Conservation (phyloP, 331 rosid genomes). For the Malus hybrid region DNA sequence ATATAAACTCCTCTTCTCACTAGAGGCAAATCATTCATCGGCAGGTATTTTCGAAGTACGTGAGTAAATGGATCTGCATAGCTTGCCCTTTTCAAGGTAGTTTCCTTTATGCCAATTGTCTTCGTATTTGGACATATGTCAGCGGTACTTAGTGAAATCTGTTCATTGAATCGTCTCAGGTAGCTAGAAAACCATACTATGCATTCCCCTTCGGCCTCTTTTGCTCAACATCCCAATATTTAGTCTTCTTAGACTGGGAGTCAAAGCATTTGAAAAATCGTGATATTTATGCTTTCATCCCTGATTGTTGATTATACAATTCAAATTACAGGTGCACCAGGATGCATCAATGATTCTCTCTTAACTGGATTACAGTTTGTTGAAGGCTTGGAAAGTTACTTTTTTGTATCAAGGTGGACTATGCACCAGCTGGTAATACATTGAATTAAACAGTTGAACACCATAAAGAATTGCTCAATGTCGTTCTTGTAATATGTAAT, state of each 20-base stretch:
- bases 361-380: constrained; percentile 90
- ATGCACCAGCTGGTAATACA: constrained; percentile 92
- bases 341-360: constrained; percentile 79
- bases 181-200: background rate
- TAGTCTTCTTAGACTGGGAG: background rate
- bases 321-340: constrained; percentile 85
- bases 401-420: constrained; percentile 91
- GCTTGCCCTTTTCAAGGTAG: constrained; percentile 91
- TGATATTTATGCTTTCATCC: background rate
- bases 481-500: background rate
- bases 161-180: background rate
- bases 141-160: background rate
- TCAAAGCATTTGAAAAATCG: background rate
- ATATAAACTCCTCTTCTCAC: background rate
- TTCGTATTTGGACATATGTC: background rate
- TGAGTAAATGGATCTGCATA: constrained; percentile 78
- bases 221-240: background rate
- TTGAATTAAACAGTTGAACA: background rate
- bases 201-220: background rate
- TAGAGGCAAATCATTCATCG: constrained; percentile 18
- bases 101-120: constrained; percentile 4
- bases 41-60: constrained; percentile 79
- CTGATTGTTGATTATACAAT: constrained; percentile 19
- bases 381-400: constrained; percentile 69
- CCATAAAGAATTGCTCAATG: background rate